phyloP scores from a whole-genome alignment of 2,329 filamentous ascomycete genomes.

The Fusarium ambrosium region DNA sequence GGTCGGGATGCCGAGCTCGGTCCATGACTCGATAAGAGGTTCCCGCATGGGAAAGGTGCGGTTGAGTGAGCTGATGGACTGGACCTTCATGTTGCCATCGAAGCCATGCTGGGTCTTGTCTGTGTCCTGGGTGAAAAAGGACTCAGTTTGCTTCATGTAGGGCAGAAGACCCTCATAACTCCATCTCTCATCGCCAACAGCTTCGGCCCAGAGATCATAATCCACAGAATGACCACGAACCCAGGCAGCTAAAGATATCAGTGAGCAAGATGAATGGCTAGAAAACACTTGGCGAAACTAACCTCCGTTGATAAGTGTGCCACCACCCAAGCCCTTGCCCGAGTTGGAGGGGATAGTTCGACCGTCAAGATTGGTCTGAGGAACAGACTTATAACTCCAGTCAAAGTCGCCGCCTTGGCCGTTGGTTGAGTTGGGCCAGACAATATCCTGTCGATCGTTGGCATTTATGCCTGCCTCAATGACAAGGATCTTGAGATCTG shows the following conservation, averaged over 20 bases:
- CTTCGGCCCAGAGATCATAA: not conserved
- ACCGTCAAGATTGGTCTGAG: constrained; percentile 45
- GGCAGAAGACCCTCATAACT: not conserved
- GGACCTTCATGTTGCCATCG: constrained; percentile 53
- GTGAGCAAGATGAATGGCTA: not conserved
- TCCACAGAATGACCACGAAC: not conserved
- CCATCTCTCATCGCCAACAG: not conserved
- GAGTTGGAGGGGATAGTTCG: constrained; percentile 43
- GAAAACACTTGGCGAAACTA: not conserved
- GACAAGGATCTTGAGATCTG: constrained; percentile 51
- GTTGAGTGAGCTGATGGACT: constrained; percentile 46
- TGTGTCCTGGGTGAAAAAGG: not conserved
- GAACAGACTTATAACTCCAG: constrained; percentile 51
- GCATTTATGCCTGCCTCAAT: constrained; percentile 55
- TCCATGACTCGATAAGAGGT: constrained; percentile 54
- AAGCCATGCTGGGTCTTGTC: constrained; percentile 52
- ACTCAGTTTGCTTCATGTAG: not conserved
- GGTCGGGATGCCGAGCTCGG: constrained; percentile 51
- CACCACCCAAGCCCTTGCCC: constrained; percentile 57
- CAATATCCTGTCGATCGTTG: constrained; percentile 43
- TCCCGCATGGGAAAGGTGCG: constrained; percentile 56
- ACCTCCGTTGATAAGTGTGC: constrained; percentile 38
- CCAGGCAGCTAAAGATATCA: not conserved
- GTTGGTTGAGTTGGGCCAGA: constrained; percentile 47
- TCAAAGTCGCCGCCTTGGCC: constrained; percentile 49